Conservation (phyloP, 1,284 basidiomycete species). For the Cutaneotrichosporon mucoides region DNA sequence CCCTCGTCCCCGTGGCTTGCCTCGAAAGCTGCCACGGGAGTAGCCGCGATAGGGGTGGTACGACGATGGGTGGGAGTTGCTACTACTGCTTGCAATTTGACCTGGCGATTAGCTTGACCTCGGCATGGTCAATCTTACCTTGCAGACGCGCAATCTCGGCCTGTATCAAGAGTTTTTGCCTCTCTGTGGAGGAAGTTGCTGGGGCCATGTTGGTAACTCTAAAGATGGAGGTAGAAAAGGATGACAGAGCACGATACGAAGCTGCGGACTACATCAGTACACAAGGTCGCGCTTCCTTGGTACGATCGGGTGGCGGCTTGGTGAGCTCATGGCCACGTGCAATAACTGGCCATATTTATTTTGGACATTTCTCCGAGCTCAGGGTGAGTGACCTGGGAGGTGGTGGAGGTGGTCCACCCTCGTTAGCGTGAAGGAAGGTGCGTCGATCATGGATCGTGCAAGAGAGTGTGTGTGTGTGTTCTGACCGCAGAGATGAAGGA, state of each 20-base stretch:
- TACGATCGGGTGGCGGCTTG: no score
- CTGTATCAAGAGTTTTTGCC: slow-evolving; percentile 41
- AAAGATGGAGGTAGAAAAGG: no score
- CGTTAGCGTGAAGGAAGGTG: background rate
- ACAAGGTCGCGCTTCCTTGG: no score
- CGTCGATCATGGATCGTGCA: background rate
- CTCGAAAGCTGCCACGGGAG: slow-evolving; percentile 11
- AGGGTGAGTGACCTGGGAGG: background rate
- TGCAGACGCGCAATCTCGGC: slow-evolving; percentile 41
- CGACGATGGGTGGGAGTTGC: slow-evolving; percentile 15
- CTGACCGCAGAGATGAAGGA: background rate
- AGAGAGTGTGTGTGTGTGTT: background rate
- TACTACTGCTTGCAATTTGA: slow-evolving; percentile 33
- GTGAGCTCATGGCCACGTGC: background rate
- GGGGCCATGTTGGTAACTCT: slow-evolving; percentile 11
- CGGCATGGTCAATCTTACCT: background rate
- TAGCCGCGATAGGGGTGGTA: slow-evolving; percentile 37
- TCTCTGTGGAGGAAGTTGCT: slow-evolving; percentile 23
- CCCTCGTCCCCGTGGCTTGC: slow-evolving; percentile 4
- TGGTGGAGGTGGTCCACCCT: slow-evolving; percentile 4
- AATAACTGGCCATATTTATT: background rate
- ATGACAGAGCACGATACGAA: no score
- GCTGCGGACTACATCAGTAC: no score
- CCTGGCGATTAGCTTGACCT: slow-evolving; percentile 20
- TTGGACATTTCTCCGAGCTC: background rate